phyloP scores from a whole-genome alignment of 768 basidiomycete genomes.

The Pisolithus orientalis region DNA sequence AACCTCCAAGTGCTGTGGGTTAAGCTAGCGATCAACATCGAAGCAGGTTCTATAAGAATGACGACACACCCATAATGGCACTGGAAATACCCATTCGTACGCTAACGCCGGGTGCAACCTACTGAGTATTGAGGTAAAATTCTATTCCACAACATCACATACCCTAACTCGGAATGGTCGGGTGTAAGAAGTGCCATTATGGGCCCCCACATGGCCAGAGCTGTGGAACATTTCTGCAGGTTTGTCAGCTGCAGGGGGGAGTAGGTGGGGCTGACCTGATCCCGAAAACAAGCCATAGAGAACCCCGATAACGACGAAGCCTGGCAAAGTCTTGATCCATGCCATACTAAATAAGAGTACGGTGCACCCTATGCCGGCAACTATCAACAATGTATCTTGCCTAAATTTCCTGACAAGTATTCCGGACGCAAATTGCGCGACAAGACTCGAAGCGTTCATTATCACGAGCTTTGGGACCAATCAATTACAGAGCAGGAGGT shows the following conservation, averaged over 20 bases:
- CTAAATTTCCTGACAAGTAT: slow-evolving; percentile 38
- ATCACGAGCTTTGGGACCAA: slow-evolving; percentile 40
- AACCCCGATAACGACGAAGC: slow-evolving; percentile 37
- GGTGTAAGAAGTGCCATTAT: slow-evolving; percentile 39
- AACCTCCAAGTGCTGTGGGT: slow-evolving; percentile 12
- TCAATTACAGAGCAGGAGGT: neutral
- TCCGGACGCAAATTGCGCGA: slow-evolving; percentile 49
- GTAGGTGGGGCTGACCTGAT: neutral
- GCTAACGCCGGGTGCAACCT: slow-evolving; percentile 4
- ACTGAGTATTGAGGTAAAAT: neutral
- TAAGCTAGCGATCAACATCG: neutral
- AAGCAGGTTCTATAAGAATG: neutral
- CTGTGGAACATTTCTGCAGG: slow-evolving; percentile 15
- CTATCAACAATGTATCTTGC: slow-evolving; percentile 31
- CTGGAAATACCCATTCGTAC: slow-evolving; percentile 22
- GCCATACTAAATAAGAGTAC: slow-evolving; percentile 42
- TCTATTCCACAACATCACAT: neutral
- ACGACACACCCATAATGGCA: slow-evolving; percentile 1
- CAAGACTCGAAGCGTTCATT: slow-evolving; percentile 30
- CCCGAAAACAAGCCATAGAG: slow-evolving; percentile 52
- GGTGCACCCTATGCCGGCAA: slow-evolving; percentile 33
- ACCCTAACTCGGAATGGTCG: slow-evolving; percentile 34
- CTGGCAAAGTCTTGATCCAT: slow-evolving; percentile 33
- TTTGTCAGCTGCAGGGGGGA: neutral
- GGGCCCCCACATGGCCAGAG: slow-evolving; percentile 37